These are phyloP conservation scores for Auricularia sp. DNA, from an alignment of 768 basidiomycete species.

Conservation along the genomic window DNA sequence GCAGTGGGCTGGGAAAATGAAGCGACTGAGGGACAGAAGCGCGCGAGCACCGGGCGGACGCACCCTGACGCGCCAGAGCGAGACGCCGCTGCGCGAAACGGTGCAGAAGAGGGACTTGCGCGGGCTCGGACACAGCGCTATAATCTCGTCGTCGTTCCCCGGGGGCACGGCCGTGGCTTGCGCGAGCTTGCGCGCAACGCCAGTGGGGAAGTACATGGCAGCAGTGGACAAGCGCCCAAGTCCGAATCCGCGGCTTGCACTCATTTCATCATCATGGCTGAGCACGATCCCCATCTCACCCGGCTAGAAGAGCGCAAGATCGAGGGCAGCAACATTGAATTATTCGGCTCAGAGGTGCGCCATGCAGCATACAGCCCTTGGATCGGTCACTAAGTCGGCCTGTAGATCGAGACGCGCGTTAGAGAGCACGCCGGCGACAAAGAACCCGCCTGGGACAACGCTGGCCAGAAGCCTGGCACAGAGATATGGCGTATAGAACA, in stretches of 20 bases:
- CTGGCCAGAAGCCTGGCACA: slow-evolving; percentile 34
- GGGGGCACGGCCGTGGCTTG: slow-evolving; percentile 62
- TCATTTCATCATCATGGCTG: slow-evolving; percentile 21
- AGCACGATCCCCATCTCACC: slow-evolving; percentile 25
- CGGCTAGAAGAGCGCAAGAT: slow-evolving; percentile 45
- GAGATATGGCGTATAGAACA: slow-evolving; percentile 54
- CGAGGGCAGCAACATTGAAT: slow-evolving; percentile 51
- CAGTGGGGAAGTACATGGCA: slow-evolving; percentile 78
- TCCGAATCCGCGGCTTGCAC: neutral
- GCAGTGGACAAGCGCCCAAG: neutral
- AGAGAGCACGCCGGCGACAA: slow-evolving; percentile 41
- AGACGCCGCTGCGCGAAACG: slow-evolving; percentile 58
- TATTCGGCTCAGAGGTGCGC: slow-evolving; percentile 53
- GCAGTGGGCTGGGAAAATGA: slow-evolving; percentile 22
- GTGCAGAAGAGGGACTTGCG: slow-evolving; percentile 71
- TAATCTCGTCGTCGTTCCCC: slow-evolving; percentile 44
- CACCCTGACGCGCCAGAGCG: slow-evolving; percentile 78
- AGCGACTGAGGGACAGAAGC: neutral
- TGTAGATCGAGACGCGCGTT: slow-evolving; percentile 48
- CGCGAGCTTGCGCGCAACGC: slow-evolving; percentile 63
- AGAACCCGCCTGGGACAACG: slow-evolving; percentile 42
- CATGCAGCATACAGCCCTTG: neutral
- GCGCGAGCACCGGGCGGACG: slow-evolving; percentile 20
- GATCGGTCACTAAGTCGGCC: neutral
- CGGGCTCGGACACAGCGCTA: slow-evolving; percentile 54